Evolutionary conservation across 805 yeast genomes (phyloP).

Genomic region (Starmerella vaccinii): DNA sequence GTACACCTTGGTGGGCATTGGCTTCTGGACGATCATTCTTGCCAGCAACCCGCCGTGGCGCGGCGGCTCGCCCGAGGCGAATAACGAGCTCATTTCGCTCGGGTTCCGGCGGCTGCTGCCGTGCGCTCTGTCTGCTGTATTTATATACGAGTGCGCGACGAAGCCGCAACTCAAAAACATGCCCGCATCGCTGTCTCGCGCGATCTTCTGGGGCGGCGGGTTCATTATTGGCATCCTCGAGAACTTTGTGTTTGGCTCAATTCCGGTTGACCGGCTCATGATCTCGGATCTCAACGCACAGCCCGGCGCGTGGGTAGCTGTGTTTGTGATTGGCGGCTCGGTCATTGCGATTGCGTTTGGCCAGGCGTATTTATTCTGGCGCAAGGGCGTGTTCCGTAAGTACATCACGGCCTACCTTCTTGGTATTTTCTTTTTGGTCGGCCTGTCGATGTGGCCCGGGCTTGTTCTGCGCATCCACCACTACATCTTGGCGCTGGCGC

Average conservation of each 20-base stretch:
- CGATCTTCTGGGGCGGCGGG: constrained; percentile 61
- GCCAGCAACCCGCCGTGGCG: constrained; percentile 64
- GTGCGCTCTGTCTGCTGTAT: constrained; percentile 55
- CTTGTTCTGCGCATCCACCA: constrained; percentile 71
- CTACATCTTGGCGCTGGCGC: constrained; percentile 62
- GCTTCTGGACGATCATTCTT: constrained; percentile 73
- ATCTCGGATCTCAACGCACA: constrained; percentile 57
- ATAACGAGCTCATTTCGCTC: constrained; percentile 54
- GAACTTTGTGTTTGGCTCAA: constrained; percentile 75
- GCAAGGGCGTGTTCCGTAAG: constrained; percentile 44
- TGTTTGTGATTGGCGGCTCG: constrained; percentile 39
- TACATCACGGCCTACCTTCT: constrained; percentile 47
- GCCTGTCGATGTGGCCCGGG: constrained; percentile 48
- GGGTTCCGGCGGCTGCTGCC: constrained; percentile 73
- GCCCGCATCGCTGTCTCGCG: constrained; percentile 31
- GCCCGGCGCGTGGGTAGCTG: constrained; percentile 66
- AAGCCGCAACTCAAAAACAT: constrained; percentile 18
- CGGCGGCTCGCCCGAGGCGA: constrained; percentile 41
- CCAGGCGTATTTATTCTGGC: constrained; percentile 76
- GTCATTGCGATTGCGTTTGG: constrained; percentile 49
- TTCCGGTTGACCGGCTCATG: constrained; percentile 81
- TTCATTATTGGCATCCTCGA: constrained; percentile 80
- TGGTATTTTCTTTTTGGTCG: constrained; percentile 37
- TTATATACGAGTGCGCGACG: constrained; percentile 51
- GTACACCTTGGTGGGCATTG: constrained; percentile 53